These are phyloP conservation scores for Eucalyptus camaldulensis DNA, from an alignment of 345 rosid genomes.

Conservation along the genomic window DNA sequence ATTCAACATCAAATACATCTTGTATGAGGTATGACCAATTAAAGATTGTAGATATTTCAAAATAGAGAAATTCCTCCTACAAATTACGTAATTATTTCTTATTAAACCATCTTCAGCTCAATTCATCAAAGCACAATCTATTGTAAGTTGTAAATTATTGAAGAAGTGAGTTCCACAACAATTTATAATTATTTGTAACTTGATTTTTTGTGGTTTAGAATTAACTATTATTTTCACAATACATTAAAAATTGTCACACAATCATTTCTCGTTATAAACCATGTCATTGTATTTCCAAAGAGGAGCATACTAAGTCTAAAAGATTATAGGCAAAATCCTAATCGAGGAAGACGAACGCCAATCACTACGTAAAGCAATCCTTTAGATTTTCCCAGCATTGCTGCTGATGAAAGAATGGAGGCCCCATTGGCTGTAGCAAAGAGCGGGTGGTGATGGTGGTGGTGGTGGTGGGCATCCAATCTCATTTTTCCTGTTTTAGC, in stretches of 20 bases:
- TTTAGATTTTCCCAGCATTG: not conserved
- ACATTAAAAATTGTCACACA: rapidly evolving
- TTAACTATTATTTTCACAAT: rapidly evolving
- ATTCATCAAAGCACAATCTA: rapidly evolving
- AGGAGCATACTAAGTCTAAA: not conserved
- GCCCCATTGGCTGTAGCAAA: not conserved
- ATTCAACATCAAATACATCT: not conserved
- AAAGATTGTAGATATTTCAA: not conserved
- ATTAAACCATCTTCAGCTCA: not conserved
- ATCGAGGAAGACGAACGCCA: not conserved
- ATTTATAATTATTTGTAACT: too few species aligned
- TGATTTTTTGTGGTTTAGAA: too few species aligned
- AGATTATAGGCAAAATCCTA: not conserved
- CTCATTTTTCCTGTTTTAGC: not conserved
- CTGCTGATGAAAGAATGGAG: not conserved
- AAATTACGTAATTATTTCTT: not conserved
- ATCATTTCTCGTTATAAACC: not conserved
- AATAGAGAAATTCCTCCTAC: not conserved
- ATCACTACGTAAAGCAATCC: not conserved
- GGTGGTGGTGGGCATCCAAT: not conserved
- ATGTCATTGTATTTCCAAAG: not conserved
- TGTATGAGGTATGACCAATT: not conserved
- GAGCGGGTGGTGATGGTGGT: not conserved
- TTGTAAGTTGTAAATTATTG: rapidly evolving
- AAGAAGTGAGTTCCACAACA: rapidly evolving